A percentile compares a stretch with the other conserved stretches of the same genome.
phyloP scores from a whole-genome alignment of 2,329 filamentous ascomycete species.

The Endoconidiophora laricicola region DNA sequence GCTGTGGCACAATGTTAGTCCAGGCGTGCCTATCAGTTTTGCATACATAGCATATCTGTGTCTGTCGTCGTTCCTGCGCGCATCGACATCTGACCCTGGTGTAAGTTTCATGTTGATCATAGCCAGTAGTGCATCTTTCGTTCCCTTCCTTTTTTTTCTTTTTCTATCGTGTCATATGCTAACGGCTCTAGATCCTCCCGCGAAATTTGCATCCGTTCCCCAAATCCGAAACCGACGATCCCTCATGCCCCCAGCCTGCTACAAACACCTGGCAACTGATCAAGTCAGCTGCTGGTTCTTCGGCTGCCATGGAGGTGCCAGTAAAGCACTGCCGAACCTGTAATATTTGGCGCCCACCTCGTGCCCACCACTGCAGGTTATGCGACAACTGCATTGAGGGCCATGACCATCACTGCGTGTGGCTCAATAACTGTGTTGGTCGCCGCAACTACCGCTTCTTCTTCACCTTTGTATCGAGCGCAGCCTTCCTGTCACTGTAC shows the following conservation, averaged over 20 bases:
- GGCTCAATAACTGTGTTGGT: conserved; percentile 96
- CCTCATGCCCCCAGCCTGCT: conserved; percentile 62
- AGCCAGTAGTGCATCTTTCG: background rate
- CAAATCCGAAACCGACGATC: conserved; percentile 60
- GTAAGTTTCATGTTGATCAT: conserved; percentile 38
- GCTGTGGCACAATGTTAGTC: conserved; percentile 73
- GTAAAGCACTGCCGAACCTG: conserved; percentile 98
- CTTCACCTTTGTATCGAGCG: conserved; percentile 72
- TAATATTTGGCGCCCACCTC: conserved; percentile 90
- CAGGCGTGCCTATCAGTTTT: conserved; percentile 76
- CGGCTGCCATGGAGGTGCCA: conserved; percentile 90
- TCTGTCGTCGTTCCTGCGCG: conserved; percentile 85
- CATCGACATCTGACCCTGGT: conserved; percentile 80
- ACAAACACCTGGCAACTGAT: conserved; percentile 92
- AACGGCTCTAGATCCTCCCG: conserved; percentile 54
- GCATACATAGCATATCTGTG: conserved; percentile 84
- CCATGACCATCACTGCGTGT: conserved; percentile 95
- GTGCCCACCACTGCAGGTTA: conserved; percentile 87
- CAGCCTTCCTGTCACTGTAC: conserved; percentile 60
- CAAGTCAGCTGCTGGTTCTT: conserved; percentile 55
- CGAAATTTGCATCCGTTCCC: conserved; percentile 83
- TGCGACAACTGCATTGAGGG: conserved; percentile 97
- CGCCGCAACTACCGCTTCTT: conserved; percentile 97
- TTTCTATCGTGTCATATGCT: background rate
- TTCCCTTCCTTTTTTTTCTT: background rate